A percentile compares a stretch with the other conserved stretches of the same genome.
Evolutionary conservation across 495 filamentous ascomycete species (phyloP).

Genomic region (Haplographium delicatum): DNA sequence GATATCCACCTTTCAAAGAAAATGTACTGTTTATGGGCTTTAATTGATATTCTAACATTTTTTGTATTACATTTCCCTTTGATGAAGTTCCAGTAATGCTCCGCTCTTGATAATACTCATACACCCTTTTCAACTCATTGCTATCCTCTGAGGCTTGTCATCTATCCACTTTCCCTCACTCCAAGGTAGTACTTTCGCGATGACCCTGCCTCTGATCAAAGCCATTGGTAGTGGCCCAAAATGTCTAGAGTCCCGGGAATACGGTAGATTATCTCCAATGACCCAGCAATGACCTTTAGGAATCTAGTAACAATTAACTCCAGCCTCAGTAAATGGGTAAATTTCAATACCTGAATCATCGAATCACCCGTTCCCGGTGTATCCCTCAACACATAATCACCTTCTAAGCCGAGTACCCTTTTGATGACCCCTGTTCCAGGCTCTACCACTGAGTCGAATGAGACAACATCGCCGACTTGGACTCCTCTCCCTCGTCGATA

Average conservation of each 20-base stretch:
- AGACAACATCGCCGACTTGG: slow-evolving; percentile 75
- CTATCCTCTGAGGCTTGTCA: slow-evolving; percentile 45
- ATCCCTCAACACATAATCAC: slow-evolving; percentile 81
- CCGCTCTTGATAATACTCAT: slow-evolving; percentile 9
- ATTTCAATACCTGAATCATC: slow-evolving; percentile 68
- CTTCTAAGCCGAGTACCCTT: slow-evolving; percentile 78
- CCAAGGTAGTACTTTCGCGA: slow-evolving; percentile 55
- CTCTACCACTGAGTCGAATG: slow-evolving; percentile 67
- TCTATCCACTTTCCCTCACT: slow-evolving; percentile 45
- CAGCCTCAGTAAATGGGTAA: not conserved
- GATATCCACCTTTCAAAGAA: slow-evolving; percentile 22
- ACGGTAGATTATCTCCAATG: slow-evolving; percentile 78
- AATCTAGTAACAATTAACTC: slow-evolving; percentile 47
- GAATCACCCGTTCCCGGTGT: slow-evolving; percentile 44
- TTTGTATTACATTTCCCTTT: not conserved
- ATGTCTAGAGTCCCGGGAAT: slow-evolving; percentile 76
- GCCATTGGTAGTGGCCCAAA: slow-evolving; percentile 84
- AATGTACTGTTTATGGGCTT: not conserved
- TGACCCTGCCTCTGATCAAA: slow-evolving; percentile 80
- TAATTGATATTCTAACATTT: not conserved
- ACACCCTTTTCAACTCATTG: too few relatives aligned
- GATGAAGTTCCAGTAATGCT: slow-evolving; percentile 4
- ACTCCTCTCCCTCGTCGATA: slow-evolving; percentile 65
- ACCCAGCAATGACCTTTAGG: slow-evolving; percentile 88
- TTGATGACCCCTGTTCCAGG: slow-evolving; percentile 63